A percentile compares a stretch with the other conserved stretches of the same genome.
Conservation (phyloP, 306 rosid genomes). For the Sesbania bispinosa region DNA sequence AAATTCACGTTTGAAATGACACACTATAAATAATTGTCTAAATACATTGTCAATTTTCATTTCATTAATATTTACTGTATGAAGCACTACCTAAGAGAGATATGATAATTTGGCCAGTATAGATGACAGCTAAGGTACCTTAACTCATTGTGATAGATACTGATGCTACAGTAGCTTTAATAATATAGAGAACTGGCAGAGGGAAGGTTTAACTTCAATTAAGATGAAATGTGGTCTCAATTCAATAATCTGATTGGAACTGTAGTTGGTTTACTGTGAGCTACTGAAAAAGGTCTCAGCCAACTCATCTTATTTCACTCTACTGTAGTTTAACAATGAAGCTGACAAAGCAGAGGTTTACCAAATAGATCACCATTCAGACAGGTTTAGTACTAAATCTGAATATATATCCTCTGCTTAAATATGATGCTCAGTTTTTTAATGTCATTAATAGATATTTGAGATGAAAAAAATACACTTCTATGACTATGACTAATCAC, state of each 20-base stretch:
- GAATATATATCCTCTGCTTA: no score
- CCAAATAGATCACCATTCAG: neutral
- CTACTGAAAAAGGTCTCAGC: neutral
- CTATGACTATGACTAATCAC: neutral
- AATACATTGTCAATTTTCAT: neutral
- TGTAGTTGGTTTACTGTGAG: neutral
- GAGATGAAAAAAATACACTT: neutral
- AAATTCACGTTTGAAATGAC: no score
- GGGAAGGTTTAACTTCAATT: neutral
- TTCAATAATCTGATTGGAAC: constrained; percentile 4
- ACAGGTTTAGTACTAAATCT: no score
- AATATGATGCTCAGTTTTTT: neutral
- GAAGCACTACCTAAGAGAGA: neutral
- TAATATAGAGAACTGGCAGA: neutral
- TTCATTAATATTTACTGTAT: neutral
- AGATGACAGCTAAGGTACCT: neutral
- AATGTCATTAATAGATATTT: neutral
- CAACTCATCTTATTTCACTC: neutral
- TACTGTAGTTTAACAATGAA: no score
- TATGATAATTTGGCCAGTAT: neutral
- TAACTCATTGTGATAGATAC: neutral
- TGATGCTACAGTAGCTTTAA: neutral
- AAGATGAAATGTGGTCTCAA: neutral
- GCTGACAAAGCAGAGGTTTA: neutral
- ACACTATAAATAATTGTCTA: no score